Evolutionary conservation across 164 flowering plant species (phyloP).

Genomic region (Liquidambar formosana): DNA sequence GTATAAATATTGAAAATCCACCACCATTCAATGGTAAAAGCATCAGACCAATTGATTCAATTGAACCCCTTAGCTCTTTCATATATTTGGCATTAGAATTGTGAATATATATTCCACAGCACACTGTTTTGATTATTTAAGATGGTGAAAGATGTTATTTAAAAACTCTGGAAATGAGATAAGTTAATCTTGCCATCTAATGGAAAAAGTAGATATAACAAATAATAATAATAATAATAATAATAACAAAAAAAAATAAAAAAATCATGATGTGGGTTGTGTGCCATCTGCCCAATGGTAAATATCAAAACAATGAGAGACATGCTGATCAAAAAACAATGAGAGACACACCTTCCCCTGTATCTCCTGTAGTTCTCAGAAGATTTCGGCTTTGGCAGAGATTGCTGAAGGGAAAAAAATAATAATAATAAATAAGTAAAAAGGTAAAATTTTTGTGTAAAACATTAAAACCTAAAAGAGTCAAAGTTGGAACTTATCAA

Average conservation of each 20-base stretch:
- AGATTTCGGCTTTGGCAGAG: slow-evolving; percentile 30
- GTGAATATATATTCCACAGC: background rate
- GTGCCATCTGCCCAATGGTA: background rate
- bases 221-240: too few relatives aligned
- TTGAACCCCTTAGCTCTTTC: background rate
- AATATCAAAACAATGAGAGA: background rate
- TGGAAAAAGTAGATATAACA: background rate
- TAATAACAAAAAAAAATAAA: background rate
- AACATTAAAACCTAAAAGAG: background rate
- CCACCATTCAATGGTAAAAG: too few relatives aligned
- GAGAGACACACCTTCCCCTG: slow-evolving; percentile 36
- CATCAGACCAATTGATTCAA: background rate
- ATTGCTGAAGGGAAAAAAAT: slow-evolving; percentile 37
- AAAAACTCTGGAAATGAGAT: background rate
- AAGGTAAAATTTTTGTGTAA: background rate
- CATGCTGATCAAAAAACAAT: too few relatives aligned
- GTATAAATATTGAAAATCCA: too few relatives aligned
- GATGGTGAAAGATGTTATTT: too few relatives aligned
- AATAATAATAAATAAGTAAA: background rate
- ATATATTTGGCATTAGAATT: background rate
- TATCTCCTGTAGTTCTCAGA: slow-evolving; percentile 25
- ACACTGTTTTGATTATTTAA: background rate
- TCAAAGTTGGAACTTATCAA: background rate
- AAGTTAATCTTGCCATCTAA: background rate
- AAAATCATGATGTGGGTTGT: too few relatives aligned